Evolutionary conservation across 495 filamentous ascomycete species (phyloP), one percentile per base, ranked within the genome.

Genomic region (Penicillium atrosanguineum): DNA sequence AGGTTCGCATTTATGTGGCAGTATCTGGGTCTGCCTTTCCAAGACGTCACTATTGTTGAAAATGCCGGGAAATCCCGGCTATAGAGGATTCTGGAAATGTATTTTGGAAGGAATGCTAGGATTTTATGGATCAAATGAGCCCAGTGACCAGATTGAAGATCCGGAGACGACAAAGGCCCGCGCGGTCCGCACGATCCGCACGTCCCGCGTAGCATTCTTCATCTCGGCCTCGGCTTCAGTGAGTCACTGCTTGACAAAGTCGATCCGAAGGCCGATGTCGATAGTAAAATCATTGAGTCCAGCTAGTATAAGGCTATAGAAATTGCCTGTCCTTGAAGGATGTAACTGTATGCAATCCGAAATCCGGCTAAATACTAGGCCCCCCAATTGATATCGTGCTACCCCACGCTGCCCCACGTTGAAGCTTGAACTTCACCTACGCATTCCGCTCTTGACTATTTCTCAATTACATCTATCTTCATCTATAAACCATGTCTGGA

Each of bases 1-100:
- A 66, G 63, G 29, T 66, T 72, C 44, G 68, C 71, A 48, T 72
- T 59, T 43, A 74, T 75, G 68, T 75, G 70, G 71, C 50, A 66
- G 50, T 75, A 62, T 52, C 50, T 75, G 51, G 72, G 51, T 0
- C 43, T 75, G 56, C 71, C 70, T 3, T 69, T 67, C 55, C 59
- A 67, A 46, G 68, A 75, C 60, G 46, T 70, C 16, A 26, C 61
- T 23, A 62, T 67, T 20, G 11, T 59, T 21, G 63, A 61, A 49
- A 66, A 59, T 12, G 12, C 31, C 11, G 12, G 31, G 11, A 34
- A 34, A 34, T 4, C 31, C 11, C 8, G 31, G 11, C 14, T 63
- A 44, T 65, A 60, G 48, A 21, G 26, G 44, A 34, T 4, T 14
- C 31, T 14, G 6, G 3, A 14, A 14, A 34, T 34, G 34, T 19